Evolutionary conservation across 2,329 filamentous ascomycete genomes (phyloP).

Genomic region (Xylaria hypoxylon): DNA sequence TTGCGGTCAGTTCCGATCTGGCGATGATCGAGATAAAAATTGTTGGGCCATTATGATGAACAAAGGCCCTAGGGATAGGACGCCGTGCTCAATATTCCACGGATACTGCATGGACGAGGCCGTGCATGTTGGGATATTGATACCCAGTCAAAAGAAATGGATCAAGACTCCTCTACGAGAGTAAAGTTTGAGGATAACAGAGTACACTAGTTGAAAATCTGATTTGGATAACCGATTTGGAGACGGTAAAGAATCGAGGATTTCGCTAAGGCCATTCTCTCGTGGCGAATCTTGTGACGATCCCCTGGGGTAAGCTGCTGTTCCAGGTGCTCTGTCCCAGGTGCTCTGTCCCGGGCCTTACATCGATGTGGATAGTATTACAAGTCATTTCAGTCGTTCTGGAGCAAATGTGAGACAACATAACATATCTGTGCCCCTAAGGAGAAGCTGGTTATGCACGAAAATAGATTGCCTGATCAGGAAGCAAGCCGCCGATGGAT

Average conservation of each 20-base stretch:
- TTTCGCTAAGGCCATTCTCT: not conserved
- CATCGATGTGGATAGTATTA: not conserved
- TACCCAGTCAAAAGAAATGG: not conserved
- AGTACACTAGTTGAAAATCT: not conserved
- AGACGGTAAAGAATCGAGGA: not conserved
- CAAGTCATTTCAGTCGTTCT: not conserved
- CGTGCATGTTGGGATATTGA: not conserved
- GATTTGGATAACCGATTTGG: not conserved
- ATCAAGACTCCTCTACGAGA: not conserved
- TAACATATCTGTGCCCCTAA: slow-evolving; percentile 10
- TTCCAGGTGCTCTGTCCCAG: not conserved
- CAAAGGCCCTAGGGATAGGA: not conserved
- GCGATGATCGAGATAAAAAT: not conserved
- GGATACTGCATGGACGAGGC: no score
- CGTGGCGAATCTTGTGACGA: slow-evolving; percentile 8
- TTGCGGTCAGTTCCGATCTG: not conserved
- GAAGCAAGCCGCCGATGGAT: slow-evolving; percentile 13
- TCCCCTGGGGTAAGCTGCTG: not conserved
- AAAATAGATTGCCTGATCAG: slow-evolving; percentile 12
- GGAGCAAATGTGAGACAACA: slow-evolving; percentile 28
- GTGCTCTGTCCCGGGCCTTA: not conserved
- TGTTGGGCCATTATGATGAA: not conserved
- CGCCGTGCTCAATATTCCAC: not conserved
- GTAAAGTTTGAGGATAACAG: not conserved
- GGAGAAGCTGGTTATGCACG: slow-evolving; percentile 22